Conservation (phyloP, 345 rosid genomes). For the Iberis pinnata region DNA sequence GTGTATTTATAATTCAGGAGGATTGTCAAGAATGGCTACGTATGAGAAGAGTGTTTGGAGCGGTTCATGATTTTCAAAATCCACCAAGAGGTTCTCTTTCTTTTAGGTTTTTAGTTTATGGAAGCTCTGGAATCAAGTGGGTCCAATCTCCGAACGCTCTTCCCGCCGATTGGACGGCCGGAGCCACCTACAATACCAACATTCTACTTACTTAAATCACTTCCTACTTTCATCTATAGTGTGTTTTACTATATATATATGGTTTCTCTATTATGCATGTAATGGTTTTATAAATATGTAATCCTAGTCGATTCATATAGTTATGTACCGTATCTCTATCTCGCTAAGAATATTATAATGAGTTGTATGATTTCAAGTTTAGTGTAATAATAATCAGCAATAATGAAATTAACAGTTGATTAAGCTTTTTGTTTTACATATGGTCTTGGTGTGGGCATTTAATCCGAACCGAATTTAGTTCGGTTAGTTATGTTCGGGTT, state of each 20-base stretch:
- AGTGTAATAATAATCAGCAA: neutral
- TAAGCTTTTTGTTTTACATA: too few relatives aligned
- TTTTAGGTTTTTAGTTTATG: conserved; percentile 49
- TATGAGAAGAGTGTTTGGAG: conserved; percentile 73
- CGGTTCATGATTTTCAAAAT: conserved; percentile 51
- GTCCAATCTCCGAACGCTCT: conserved; percentile 42
- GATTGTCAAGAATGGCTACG: conserved; percentile 53
- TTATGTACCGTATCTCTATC: conserved; percentile 2
- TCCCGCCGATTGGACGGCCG: conserved; percentile 59
- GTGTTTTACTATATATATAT: conserved; percentile 3
- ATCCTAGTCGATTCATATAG: conserved; percentile 6
- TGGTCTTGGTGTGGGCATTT: neutral
- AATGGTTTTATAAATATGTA: conserved; percentile 21
- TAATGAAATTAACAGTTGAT: too few relatives aligned
- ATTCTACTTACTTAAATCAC: conserved; percentile 42
- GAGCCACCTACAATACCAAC: conserved; percentile 48
- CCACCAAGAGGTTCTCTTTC: conserved; percentile 51
- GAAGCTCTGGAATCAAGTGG: conserved; percentile 47
- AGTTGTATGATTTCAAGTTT: conserved; percentile 13
- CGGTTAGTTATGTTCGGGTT: too few relatives aligned
- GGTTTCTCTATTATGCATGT: conserved; percentile 8
- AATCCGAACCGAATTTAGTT: too few relatives aligned
- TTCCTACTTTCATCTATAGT: neutral
- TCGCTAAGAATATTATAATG: neutral
- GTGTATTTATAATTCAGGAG: conserved; percentile 31